phyloP scores from a whole-genome alignment of 306 rosid species.

The Alnus glutinosa region DNA sequence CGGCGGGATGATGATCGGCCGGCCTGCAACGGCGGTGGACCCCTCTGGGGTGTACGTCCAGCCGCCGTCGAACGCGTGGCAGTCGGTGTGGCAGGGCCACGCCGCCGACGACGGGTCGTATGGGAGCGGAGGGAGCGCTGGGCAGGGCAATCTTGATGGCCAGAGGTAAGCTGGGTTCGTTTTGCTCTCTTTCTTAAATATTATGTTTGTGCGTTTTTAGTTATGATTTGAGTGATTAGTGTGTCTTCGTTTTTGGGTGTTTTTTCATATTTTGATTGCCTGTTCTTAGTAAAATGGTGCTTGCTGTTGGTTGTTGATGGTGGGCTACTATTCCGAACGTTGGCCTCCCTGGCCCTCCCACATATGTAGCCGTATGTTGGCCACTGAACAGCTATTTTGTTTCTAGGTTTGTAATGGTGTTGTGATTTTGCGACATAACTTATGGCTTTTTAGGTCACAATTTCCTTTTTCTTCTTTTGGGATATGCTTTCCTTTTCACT shows the following conservation, averaged over 20 bases:
- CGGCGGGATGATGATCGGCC: constrained; percentile 79
- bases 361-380: neutral
- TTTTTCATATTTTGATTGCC: neutral
- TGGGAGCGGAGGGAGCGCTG: constrained; percentile 58
- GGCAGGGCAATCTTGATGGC: constrained; percentile 76
- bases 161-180: constrained; percentile 54
- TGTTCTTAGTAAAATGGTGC: neutral
- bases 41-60: constrained; percentile 79
- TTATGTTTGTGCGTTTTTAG: neutral
- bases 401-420: neutral
- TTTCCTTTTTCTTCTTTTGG: neutral
- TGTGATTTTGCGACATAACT: neutral
- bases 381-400: neutral
- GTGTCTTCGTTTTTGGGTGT: neutral
- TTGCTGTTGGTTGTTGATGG: neutral
- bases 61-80: constrained; percentile 99
- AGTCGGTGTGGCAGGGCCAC: constrained; percentile 79
- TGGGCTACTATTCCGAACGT: neutral
- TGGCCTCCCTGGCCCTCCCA: neutral
- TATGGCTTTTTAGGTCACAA: neutral
- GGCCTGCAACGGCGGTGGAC: constrained; percentile 75
- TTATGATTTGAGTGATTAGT: neutral
- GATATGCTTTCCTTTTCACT: neutral
- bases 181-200: neutral
- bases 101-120: constrained; percentile 67